Evolutionary conservation across 495 filamentous ascomycete species (phyloP), one percentile per base, ranked within the genome.

Genomic region (Usnea hakonensis): DNA sequence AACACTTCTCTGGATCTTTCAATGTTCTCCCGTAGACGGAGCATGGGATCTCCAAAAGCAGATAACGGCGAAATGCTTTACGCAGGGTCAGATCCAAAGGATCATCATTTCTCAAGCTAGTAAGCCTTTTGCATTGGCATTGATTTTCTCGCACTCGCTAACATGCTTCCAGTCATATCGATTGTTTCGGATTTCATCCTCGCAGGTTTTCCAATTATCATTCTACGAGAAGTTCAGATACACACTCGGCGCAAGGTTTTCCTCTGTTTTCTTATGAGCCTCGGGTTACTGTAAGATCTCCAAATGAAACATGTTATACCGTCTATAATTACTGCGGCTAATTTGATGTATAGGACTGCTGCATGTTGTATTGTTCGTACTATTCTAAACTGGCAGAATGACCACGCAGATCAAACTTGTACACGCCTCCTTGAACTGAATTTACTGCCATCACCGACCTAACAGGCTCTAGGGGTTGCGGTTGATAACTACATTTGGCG

Each of bases 201-300:
- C 14, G 71, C 74, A 19, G 54, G 67, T 9, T 73, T 71, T 43
- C 74, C 74, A 0, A 61, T 70, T 36, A 66, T 76, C 30, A 75
- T 76, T 44, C 65, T 71, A 14, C 63, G 68, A 54, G 52, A 71
- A 1, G 46, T 60, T 16, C 62, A 55, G 35, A 64, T 60, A 28
- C 73, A 67, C 23, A 44, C 69, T 6, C 65, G 66, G 17, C 64
- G 65, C 1, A 76, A 71, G 61, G 35, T 76, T 43, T 67, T 66
- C 6, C 41, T 75, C 9, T 74, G 69, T 41, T 54, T 73, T 14
- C 57, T 74, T 9, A 74, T 76, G 74, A 66, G 72, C 17, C 70
- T 72, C 9, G 69, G 71, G 35, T 35, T 75, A 0, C 65, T 76
- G 74, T 76, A 62, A 16, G 72, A n/a, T n/a, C n/a, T n/a, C n/a